Conservation (phyloP, 2,329 filamentous ascomycete species). For the Lachnellula hyalina region DNA sequence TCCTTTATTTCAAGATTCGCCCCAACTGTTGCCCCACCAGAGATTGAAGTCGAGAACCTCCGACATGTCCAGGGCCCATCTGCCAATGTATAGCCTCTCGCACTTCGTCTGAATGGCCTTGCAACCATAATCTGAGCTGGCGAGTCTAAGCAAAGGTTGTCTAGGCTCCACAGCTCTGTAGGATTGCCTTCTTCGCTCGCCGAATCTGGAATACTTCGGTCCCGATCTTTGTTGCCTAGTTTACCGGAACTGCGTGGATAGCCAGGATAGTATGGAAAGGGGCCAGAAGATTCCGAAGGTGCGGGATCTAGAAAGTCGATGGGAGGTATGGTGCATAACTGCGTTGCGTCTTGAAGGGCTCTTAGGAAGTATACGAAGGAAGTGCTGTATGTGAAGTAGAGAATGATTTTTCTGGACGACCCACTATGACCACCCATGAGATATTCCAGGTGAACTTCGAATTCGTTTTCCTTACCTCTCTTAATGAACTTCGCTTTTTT, state of each 20-base stretch:
- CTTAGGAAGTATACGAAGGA: constrained; percentile 9
- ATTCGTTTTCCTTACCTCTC: constrained; percentile 1
- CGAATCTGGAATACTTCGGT: neutral
- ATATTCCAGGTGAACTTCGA: constrained; percentile 2
- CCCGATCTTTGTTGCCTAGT: neutral
- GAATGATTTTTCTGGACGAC: neutral
- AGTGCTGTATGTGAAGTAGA: constrained; percentile 1
- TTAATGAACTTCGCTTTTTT: neutral
- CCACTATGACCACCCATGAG: constrained; percentile 4
- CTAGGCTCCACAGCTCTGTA: no score
- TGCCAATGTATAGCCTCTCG: constrained; percentile 4
- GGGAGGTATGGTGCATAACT: constrained; percentile 8
- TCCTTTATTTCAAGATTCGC: neutral
- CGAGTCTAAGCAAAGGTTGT: neutral
- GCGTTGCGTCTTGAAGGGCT: constrained; percentile 7
- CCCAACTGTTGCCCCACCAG: neutral
- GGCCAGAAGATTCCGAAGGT: neutral
- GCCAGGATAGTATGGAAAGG: neutral
- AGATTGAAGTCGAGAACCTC: neutral
- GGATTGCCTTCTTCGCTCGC: neutral
- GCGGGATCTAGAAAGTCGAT: neutral
- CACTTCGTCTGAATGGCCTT: neutral
- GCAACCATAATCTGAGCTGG: no score
- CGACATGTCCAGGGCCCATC: constrained; percentile 10
- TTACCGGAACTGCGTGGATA: neutral